These are phyloP conservation scores for Sedum album DNA, from an alignment of 164 flowering plant species.

Conservation along the genomic window DNA sequence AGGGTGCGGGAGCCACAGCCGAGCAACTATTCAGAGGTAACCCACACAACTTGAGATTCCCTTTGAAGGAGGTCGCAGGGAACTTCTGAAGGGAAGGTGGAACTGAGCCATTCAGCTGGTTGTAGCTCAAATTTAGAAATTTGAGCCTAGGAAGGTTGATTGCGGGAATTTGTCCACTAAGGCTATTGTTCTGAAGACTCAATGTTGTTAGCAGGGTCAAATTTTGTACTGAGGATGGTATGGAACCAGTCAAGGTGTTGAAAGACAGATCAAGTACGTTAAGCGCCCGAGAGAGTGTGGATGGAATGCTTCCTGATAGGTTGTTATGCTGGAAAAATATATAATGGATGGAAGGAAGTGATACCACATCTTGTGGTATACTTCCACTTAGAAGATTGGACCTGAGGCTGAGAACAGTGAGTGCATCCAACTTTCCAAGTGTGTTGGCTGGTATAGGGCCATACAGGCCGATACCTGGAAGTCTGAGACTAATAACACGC, in stretches of 20 bases:
- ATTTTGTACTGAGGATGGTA: constrained; percentile 47
- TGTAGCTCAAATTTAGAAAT: constrained; percentile 37
- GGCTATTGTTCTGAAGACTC: constrained; percentile 41
- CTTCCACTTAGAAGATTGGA: constrained; percentile 57
- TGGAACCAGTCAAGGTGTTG: constrained; percentile 58
- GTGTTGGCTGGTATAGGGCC: constrained; percentile 37
- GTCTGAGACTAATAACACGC: constrained; percentile 26
- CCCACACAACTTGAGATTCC: constrained; percentile 41
- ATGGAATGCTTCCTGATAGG: constrained; percentile 66
- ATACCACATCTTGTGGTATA: constrained; percentile 64
- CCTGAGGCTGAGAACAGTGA: constrained; percentile 62
- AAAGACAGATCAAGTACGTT: constrained; percentile 64
- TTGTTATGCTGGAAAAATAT: constrained; percentile 68
- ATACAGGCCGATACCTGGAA: constrained; percentile 31
- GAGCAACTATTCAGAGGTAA: constrained; percentile 49
- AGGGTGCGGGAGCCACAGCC: constrained; percentile 31
- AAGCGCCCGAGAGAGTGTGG: constrained; percentile 38
- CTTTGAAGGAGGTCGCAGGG: constrained; percentile 37
- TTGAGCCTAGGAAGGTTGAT: constrained; percentile 23
- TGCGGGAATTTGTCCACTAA: constrained; percentile 34
- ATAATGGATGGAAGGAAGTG: constrained; percentile 59
- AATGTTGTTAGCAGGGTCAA: constrained; percentile 36
- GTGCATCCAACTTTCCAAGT: constrained; percentile 43
- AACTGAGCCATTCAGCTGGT: constrained; percentile 41
- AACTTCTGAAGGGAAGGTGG: constrained; percentile 33